Percentiles rank a stretch among this genome's conserved stretches.
phyloP scores from a whole-genome alignment of 2,329 filamentous ascomycete species.

The Paecilomyces fulvus region DNA sequence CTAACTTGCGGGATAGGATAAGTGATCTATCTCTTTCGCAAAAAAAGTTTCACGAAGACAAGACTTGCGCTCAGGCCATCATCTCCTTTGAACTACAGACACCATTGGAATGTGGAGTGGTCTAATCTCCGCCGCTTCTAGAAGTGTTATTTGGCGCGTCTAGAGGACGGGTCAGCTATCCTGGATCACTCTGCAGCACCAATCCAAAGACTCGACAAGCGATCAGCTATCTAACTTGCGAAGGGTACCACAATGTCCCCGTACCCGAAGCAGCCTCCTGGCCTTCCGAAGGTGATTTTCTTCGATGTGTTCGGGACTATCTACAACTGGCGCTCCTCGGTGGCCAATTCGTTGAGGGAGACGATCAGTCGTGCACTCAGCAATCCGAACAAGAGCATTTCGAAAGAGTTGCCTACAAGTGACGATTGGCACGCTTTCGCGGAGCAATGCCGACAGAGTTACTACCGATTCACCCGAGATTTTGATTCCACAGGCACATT shows the following conservation, averaged over 20 bases:
- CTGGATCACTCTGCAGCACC: neutral
- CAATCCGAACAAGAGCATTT: slow-evolving; percentile 36
- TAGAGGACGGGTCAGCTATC: neutral
- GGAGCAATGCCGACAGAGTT: slow-evolving; percentile 60
- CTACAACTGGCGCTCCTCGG: slow-evolving; percentile 66
- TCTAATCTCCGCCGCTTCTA: neutral
- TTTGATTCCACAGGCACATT: slow-evolving; percentile 39
- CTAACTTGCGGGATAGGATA: neutral
- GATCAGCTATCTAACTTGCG: neutral
- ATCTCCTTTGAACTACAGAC: neutral
- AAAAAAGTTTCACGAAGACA: neutral
- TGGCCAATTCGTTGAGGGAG: slow-evolving; percentile 50
- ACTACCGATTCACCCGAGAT: slow-evolving; percentile 51
- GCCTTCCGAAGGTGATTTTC: slow-evolving; percentile 15
- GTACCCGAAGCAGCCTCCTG: neutral
- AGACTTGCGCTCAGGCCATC: neutral
- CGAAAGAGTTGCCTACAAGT: slow-evolving; percentile 43
- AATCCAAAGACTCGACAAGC: neutral
- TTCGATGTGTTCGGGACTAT: slow-evolving; percentile 47
- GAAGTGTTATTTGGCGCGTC: neutral
- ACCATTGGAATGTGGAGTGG: neutral
- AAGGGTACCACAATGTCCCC: neutral
- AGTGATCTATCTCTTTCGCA: neutral
- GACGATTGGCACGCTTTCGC: slow-evolving; percentile 58
- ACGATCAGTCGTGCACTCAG: slow-evolving; percentile 44